Base-by-base conservation (phyloP, 495 filamentous ascomycete genomes). In the Jackrogersella minutella region DNA sequence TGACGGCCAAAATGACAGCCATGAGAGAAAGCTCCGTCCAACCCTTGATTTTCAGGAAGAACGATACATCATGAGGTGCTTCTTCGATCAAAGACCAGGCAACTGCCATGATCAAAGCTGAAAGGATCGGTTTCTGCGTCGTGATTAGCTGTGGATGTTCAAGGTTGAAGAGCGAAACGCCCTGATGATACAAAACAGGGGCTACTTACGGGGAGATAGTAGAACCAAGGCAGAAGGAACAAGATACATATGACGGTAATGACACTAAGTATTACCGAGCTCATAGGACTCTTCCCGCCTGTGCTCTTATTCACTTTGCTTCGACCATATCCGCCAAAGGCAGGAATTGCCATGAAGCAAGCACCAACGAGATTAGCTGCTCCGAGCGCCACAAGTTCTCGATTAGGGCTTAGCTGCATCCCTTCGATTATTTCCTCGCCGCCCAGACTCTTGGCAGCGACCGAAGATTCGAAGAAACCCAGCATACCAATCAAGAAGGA, bases 391-490 rank as follows among this genome's bases (percentile, higher is more conserved):
- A 98, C 91, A 65, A 99, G 88, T 73, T 99, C 95, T 17, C 95
- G 86, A 71, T 99, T 99, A 1, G 95, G 87, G 72, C 92, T 97
- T 44, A 98, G 81, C 30, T 88, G 79, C 71, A 96, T 90, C 22
- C 87, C 90, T 58, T 91, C 84, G 40, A 93, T 81, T 30, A 88
- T 88, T 44, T 88, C 87, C 13, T 76, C 78, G 8, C 81, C 82
- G 6, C 89, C 91, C 1, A 99, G 78, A 58, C 89, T 91, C 77
- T 98, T 98, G 28, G 95, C 96, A 0, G 95, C 95, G n/a, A 99
- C 93, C 0, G 93, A 96, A 22, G 92, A 96, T 80, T 99, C 95
- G 69, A 99, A 99, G 81, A 99, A 99, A 16, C 95, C 95, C 5
- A 99, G 86, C 17, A 99, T 82, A 3, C 93, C 92, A 56, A 99